Evolutionary conservation across 1,284 basidiomycete species (phyloP).

Genomic region (Irpex sp.): DNA sequence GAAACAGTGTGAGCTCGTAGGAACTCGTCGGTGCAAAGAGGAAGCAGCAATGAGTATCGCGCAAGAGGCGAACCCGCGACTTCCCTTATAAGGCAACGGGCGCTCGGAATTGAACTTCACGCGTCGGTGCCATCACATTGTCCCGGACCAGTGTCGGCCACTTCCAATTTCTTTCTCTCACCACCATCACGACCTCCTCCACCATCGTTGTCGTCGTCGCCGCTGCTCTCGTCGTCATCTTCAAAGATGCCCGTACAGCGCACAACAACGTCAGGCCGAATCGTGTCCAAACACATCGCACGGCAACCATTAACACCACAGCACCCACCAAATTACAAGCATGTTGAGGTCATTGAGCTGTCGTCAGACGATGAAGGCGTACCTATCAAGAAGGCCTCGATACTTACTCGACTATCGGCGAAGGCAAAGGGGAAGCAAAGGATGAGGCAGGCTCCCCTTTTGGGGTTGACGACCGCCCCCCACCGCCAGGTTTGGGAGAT

Average conservation of each 20-base stretch:
- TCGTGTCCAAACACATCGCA: not conserved
- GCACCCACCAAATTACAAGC: not conserved
- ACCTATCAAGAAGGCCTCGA: not conserved
- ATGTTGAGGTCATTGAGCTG: slow-evolving; percentile 47
- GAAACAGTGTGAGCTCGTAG: not conserved
- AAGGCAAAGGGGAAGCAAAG: not conserved
- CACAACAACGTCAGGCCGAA: not conserved
- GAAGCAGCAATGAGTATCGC: not conserved
- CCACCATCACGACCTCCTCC: not conserved
- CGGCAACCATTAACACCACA: slow-evolving; percentile 5
- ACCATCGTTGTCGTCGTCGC: not conserved
- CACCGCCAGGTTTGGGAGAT: not conserved
- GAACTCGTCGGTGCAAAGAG: not conserved
- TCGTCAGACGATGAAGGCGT: slow-evolving; percentile 50
- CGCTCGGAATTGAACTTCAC: not conserved
- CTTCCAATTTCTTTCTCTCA: not conserved
- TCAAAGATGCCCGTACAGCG: slow-evolving; percentile 5
- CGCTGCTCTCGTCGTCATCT: not conserved
- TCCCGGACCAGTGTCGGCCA: not conserved
- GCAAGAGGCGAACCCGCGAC: not conserved
- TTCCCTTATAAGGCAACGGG: not conserved
- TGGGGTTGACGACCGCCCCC: not conserved
- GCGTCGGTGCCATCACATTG: not conserved
- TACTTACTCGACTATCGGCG: slow-evolving; percentile 3
- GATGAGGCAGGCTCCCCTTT: not conserved